These are phyloP conservation scores for Saccharomycopsis schoenii DNA, from an alignment of 805 yeast species.

Conservation along the genomic window DNA sequence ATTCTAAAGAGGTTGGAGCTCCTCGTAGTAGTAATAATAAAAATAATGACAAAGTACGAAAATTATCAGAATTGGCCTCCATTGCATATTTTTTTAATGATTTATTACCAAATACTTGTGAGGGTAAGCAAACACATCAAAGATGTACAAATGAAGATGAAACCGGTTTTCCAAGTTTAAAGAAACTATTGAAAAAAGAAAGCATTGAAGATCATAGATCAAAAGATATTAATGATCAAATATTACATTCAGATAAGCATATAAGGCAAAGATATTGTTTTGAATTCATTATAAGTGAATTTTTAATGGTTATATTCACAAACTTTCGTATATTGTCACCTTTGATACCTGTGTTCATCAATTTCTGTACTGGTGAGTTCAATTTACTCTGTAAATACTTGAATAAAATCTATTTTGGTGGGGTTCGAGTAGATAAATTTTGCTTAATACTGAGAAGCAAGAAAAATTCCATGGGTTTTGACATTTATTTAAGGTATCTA, in stretches of 20 bases:
- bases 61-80: neutral
- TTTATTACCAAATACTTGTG: conserved; percentile 2
- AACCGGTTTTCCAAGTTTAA: conserved; percentile 3
- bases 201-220: neutral
- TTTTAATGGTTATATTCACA: conserved; percentile 3
- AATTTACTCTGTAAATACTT: neutral
- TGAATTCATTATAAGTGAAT: conserved; percentile 9
- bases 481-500: neutral
- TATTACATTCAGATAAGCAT: neutral
- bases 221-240: neutral
- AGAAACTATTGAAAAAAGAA: neutral
- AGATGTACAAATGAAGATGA: neutral
- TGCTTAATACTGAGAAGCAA: neutral
- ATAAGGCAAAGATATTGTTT: neutral
- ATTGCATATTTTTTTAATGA: conserved; percentile 2
- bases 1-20: neutral
- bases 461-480: neutral
- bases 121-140: neutral
- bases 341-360: conserved; percentile 8
- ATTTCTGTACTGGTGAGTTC: neutral
- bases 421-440: neutral
- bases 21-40: neutral
- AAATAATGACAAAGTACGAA: neutral
- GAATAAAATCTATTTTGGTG: neutral
- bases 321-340: conserved; percentile 5